These are phyloP conservation scores for Blastomyces percursus DNA, from an alignment of 2,329 filamentous ascomycete genomes.

Conservation along the genomic window DNA sequence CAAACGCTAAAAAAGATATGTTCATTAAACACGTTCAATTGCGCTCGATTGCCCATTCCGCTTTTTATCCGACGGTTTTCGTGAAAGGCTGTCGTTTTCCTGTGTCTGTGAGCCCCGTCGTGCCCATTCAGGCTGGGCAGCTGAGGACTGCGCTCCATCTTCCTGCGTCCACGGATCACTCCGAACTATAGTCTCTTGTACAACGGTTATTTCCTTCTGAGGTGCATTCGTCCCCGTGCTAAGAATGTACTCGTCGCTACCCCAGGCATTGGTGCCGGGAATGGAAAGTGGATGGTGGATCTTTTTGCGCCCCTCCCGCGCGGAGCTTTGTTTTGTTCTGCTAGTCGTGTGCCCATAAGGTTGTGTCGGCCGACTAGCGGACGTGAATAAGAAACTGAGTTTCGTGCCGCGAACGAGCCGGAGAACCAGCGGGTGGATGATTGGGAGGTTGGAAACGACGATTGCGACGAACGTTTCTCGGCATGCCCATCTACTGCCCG, in stretches of 20 bases:
- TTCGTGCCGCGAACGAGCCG: slow-evolving; percentile 18
- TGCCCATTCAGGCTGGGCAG: not conserved
- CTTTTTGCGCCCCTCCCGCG: slow-evolving; percentile 17
- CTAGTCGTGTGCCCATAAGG: not conserved
- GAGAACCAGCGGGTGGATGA: slow-evolving; percentile 32
- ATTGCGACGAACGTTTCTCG: slow-evolving; percentile 39
- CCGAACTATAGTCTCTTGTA: slow-evolving; percentile 24
- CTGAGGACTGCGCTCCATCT: not conserved
- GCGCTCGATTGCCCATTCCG: not conserved
- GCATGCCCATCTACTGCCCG: slow-evolving; percentile 32
- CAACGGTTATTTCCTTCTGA: slow-evolving; percentile 23
- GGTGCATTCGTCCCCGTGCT: slow-evolving; percentile 14
- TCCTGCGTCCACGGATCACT: slow-evolving; percentile 10
- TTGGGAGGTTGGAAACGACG: slow-evolving; percentile 34
- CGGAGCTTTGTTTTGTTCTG: not conserved
- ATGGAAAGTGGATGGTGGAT: slow-evolving; percentile 25
- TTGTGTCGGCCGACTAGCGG: slow-evolving; percentile 7
- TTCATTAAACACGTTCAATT: not conserved
- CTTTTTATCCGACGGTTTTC: not conserved
- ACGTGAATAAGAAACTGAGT: slow-evolving; percentile 18
- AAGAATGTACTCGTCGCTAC: slow-evolving; percentile 20
- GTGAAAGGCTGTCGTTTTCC: not conserved
- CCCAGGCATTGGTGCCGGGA: slow-evolving; percentile 23
- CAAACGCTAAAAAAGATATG: not conserved
- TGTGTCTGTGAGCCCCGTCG: not conserved